Evolutionary conservation across 805 yeast genomes (phyloP).

Genomic region (Kluyveromyces dobzhanskii): DNA sequence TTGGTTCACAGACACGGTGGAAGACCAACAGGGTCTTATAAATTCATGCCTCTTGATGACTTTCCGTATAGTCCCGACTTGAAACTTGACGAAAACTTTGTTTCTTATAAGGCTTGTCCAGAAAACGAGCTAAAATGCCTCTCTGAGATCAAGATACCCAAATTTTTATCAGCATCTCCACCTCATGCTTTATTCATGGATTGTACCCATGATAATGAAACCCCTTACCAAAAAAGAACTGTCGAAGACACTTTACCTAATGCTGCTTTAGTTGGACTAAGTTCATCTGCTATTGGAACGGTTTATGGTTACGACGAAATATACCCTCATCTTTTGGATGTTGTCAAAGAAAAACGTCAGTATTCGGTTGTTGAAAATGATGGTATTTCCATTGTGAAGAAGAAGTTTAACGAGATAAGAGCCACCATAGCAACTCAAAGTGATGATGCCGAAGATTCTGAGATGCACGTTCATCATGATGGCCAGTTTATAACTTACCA

Average conservation of each 20-base stretch:
- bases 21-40: conserved; percentile 85
- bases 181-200: conserved; percentile 97
- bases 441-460: conserved; percentile 50
- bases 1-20: conserved; percentile 92
- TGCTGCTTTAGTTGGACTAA: conserved; percentile 88
- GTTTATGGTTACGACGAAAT: conserved; percentile 92
- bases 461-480: conserved; percentile 90
- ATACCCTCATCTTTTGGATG: conserved; percentile 71
- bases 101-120: conserved; percentile 7
- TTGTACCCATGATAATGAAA: conserved; percentile 94
- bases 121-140: conserved; percentile 24
- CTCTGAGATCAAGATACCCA: conserved; percentile 64
- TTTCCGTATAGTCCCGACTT: conserved; percentile 56
- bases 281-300: conserved; percentile 90
- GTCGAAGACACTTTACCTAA: conserved; percentile 91
- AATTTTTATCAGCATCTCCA: conserved; percentile 53
- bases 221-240: conserved; percentile 81
- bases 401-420: conserved; percentile 49
- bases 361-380: conserved; percentile 39
- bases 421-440: conserved; percentile 44
- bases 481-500: conserved; percentile 90
- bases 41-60: conserved; percentile 69
- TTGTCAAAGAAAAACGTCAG: conserved; percentile 64
- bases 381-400: conserved; percentile 76
- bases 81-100: conserved; percentile 29